These are phyloP conservation scores for Phytopythium sindhum DNA, from an alignment of 352 stramenopile species.

Conservation along the genomic window DNA sequence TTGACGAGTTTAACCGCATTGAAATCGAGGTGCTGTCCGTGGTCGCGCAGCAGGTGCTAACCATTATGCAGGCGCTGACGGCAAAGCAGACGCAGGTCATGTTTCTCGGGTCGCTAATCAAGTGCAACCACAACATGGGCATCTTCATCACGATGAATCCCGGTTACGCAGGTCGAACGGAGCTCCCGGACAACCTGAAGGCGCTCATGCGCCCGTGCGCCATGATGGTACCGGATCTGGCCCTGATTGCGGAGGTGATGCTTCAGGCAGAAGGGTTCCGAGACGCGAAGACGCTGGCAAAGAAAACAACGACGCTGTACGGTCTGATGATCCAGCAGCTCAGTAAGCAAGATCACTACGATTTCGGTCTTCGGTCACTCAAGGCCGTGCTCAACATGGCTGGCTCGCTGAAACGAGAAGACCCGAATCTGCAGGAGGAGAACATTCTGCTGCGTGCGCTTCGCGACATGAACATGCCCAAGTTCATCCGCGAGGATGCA, in stretches of 20 bases:
- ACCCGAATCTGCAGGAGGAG: slow-evolving; percentile 93
- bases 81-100: slow-evolving; percentile 69
- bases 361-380: slow-evolving; percentile 78
- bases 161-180: slow-evolving; percentile 88
- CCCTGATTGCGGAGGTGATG: slow-evolving; percentile 86
- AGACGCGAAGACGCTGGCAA: slow-evolving; percentile 74
- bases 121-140: slow-evolving; percentile 87
- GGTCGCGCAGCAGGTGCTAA: slow-evolving; percentile 90
- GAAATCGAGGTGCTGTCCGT: slow-evolving; percentile 95
- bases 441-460: slow-evolving; percentile 95
- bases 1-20: slow-evolving; percentile 96
- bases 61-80: slow-evolving; percentile 86
- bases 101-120: slow-evolving; percentile 86
- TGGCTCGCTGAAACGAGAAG: slow-evolving; percentile 91
- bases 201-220: slow-evolving; percentile 82
- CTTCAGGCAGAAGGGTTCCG: slow-evolving; percentile 83
- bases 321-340: slow-evolving; percentile 85
- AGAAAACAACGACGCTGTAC: slow-evolving; percentile 87
- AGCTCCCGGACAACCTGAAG: slow-evolving; percentile 87
- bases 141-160: slow-evolving; percentile 94
- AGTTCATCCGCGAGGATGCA: slow-evolving; percentile 93
- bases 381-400: slow-evolving; percentile 88
- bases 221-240: slow-evolving; percentile 88
- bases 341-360: slow-evolving; percentile 87
- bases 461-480: slow-evolving; percentile 94